Conservation (phyloP, 2,329 filamentous ascomycete species). For the Exophiala spinifera region DNA sequence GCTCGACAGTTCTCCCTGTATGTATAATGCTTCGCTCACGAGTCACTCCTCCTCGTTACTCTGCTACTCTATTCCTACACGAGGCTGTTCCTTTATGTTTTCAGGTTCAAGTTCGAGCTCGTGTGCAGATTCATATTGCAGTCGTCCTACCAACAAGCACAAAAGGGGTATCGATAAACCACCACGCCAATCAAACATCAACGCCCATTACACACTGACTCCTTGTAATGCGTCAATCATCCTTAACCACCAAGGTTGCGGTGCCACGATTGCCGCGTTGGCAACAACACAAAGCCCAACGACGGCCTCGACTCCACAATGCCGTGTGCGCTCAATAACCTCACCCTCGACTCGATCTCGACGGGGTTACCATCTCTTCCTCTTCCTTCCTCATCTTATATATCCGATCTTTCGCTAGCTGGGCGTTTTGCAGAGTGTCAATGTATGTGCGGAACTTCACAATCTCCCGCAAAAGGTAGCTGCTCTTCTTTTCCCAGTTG, state of each 20-base stretch:
- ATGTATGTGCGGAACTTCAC: conserved; percentile 97
- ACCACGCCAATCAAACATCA: no score
- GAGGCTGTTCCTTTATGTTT: no score
- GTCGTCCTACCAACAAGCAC: no score
- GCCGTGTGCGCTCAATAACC: conserved; percentile 5
- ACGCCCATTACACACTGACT: background rate
- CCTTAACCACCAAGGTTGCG: background rate
- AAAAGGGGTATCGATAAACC: no score
- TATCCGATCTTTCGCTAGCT: conserved; percentile 67
- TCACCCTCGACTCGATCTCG: conserved; percentile 14
- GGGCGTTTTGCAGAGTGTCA: conserved; percentile 72
- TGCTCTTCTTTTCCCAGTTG: conserved; percentile 96
- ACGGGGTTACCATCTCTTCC: conserved; percentile 17
- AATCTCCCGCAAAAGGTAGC: conserved; percentile 86
- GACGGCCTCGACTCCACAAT: conserved; percentile 1
- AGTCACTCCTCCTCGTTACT: no score
- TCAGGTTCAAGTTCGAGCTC: no score
- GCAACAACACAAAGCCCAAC: background rate
- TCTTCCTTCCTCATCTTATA: conserved; percentile 43
- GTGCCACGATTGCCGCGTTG: background rate
- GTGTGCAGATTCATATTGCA: no score
- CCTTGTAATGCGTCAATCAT: background rate
- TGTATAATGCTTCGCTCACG: no score
- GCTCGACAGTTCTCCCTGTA: no score
- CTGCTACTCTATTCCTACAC: no score